phyloP scores from a whole-genome alignment of 306 rosid species.

The Inga leiocalycina region DNA sequence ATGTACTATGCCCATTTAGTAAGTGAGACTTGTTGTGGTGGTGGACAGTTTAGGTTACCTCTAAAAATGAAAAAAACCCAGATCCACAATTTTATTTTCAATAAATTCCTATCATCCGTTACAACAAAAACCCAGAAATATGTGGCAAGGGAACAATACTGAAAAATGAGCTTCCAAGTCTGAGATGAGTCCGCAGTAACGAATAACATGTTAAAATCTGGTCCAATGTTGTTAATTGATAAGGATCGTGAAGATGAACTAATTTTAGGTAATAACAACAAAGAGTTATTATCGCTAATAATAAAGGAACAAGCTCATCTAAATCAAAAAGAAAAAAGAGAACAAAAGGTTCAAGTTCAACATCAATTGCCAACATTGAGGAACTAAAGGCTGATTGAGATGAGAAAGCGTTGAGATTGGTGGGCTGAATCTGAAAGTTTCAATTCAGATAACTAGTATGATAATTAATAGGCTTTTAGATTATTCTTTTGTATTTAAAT shows the following conservation, averaged over 20 bases:
- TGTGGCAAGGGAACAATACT: slow-evolving; percentile 20
- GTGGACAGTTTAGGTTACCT: slow-evolving; percentile 6
- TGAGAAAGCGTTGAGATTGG: background rate
- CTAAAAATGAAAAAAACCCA: background rate
- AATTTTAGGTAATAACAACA: background rate
- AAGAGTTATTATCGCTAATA: background rate
- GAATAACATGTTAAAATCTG: background rate
- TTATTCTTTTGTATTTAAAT: background rate
- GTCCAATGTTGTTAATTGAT: background rate
- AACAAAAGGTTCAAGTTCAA: background rate
- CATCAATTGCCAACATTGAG: background rate
- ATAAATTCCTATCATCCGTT: background rate
- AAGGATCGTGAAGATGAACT: background rate
- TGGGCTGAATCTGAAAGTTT: background rate
- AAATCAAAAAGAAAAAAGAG: background rate
- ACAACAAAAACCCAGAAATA: background rate
- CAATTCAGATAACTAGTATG: background rate
- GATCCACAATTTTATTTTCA: slow-evolving; percentile 31
- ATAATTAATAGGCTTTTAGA: background rate
- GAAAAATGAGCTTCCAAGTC: background rate
- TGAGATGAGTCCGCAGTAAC: slow-evolving; percentile 1
- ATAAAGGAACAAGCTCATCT: background rate
- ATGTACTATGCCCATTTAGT: background rate
- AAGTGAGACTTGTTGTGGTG: background rate
- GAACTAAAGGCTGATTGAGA: background rate